A percentile compares a stretch with the other conserved stretches of the same genome.
phyloP scores from a whole-genome alignment of 306 rosid species.

The Alnus glutinosa region DNA sequence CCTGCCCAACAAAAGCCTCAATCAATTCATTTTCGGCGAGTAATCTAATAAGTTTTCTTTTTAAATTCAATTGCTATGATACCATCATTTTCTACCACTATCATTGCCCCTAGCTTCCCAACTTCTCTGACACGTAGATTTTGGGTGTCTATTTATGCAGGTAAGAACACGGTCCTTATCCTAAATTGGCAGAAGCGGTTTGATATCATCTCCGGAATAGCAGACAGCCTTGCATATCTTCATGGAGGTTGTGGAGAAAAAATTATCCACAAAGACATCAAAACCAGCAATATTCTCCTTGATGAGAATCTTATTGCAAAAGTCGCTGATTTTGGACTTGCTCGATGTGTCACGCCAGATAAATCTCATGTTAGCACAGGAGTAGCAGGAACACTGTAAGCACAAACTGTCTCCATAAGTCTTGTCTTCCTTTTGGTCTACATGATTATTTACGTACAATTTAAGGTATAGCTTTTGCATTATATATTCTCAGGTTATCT shows the following conservation, averaged over 20 bases:
- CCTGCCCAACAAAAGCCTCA: constrained; percentile 56
- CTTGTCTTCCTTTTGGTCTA: background rate
- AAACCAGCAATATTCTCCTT: constrained; percentile 60
- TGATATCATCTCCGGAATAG: constrained; percentile 58
- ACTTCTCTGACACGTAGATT: background rate
- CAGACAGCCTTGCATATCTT: constrained; percentile 71
- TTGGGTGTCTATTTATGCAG: constrained; percentile 20
- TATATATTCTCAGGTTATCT: background rate
- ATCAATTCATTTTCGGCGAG: constrained; percentile 56
- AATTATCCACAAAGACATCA: constrained; percentile 72
- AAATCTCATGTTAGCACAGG: constrained; percentile 54
- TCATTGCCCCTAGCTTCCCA: background rate
- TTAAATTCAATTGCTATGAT: background rate
- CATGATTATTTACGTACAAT: no score
- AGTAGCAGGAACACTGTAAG: constrained; percentile 62
- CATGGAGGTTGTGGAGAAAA: constrained; percentile 61
- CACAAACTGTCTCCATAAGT: constrained; percentile 9
- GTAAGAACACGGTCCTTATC: constrained; percentile 24
- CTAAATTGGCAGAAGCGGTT: constrained; percentile 59
- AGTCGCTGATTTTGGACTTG: constrained; percentile 71
- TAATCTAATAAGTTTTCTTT: background rate
- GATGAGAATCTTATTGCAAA: constrained; percentile 61
- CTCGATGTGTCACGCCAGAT: constrained; percentile 38
- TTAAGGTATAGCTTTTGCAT: background rate
- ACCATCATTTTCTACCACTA: background rate